These are phyloP conservation scores for Yarrowia sp. DNA, from an alignment of 805 yeast genomes.

Conservation along the genomic window DNA sequence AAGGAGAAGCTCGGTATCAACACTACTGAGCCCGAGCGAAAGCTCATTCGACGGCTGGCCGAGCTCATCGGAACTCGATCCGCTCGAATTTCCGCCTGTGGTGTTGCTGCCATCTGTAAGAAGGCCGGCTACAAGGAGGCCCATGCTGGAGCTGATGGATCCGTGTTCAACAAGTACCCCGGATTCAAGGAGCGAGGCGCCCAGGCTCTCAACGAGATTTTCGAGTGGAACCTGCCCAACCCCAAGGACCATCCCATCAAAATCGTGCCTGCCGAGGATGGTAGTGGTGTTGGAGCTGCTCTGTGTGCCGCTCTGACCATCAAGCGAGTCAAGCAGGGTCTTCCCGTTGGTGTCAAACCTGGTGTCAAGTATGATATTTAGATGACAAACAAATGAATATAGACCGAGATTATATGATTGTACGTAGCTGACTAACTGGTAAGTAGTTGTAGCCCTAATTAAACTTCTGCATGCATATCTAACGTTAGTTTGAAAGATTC, in stretches of 20 bases:
- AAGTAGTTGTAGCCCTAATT: too few relatives aligned
- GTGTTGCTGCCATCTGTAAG: slow-evolving; percentile 89
- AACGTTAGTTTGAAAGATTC: not conserved
- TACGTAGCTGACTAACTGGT: too few relatives aligned
- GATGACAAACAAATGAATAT: not conserved
- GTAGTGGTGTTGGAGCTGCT: slow-evolving; percentile 98
- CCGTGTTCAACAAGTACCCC: slow-evolving; percentile 92
- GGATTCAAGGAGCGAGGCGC: slow-evolving; percentile 88
- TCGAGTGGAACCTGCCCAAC: slow-evolving; percentile 63
- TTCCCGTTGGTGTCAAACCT: slow-evolving; percentile 38
- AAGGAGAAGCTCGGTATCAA: slow-evolving; percentile 54
- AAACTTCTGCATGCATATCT: not conserved
- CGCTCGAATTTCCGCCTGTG: slow-evolving; percentile 89
- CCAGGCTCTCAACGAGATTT: slow-evolving; percentile 80
- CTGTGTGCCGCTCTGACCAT: slow-evolving; percentile 93
- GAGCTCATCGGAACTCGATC: slow-evolving; percentile 90
- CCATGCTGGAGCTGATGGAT: slow-evolving; percentile 96
- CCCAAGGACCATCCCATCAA: slow-evolving; percentile 70
- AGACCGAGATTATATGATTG: too few relatives aligned
- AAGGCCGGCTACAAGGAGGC: slow-evolving; percentile 69
- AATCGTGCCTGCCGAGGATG: slow-evolving; percentile 94
- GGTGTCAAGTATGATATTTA: slow-evolving; percentile 23
- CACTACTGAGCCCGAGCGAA: slow-evolving; percentile 75
- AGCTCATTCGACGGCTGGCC: slow-evolving; percentile 75
- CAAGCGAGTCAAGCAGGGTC: slow-evolving; percentile 67